Base-by-base conservation (phyloP, 192 early-diverging fungal species). In the Coemansia sp. region DNA sequence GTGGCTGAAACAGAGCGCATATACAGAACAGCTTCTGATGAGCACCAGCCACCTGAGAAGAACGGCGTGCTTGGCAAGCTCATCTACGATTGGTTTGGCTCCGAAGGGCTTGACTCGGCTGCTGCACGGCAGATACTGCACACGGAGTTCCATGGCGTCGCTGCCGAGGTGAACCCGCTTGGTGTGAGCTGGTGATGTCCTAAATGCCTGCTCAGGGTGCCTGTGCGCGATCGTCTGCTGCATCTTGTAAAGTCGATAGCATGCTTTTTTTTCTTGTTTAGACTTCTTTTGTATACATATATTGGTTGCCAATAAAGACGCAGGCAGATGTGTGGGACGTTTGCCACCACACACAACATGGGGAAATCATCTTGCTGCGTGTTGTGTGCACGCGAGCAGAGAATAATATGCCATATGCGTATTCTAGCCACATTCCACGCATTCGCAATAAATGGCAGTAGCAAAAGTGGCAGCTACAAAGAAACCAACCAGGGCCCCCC, bases 81-180 rank as follows among this genome's bases (percentile, higher is more conserved):
- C 28, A 92, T 94, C 65, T 86, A 77, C 81, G 91, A 93, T 48
- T 96, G 95, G 95, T 85, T 95, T 25, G 90, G 87, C 7, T 25
- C 70, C 2, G 55, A 68, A 28, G 91, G 90, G 8, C 71, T 83
- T 10, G 87, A 87, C 53, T 89, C 89, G 37, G 69, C 77, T 4
- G 83, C 86, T 67, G 88, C 88, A 0, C 72, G 69, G 37, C 30
- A 81, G 43, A 74, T 91, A 31, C 81, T 97, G 7, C 89, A 90
- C 58, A 97, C 95, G 18, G 86, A 91, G 68, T 97, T 96, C 63
- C 92, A 92, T 63, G 92, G 91, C 20, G 85, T 97, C 2, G 86
- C 84, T 53, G 86, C 91, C 66, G 86, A 85, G 51, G 77, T 79
- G 3, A 94, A 89, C 63, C 87, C 90, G 6, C 77, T 95, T 45